These are phyloP conservation scores for Backusella tarrabulga DNA, from an alignment of 192 early-diverging fungal species.

Conservation along the genomic window DNA sequence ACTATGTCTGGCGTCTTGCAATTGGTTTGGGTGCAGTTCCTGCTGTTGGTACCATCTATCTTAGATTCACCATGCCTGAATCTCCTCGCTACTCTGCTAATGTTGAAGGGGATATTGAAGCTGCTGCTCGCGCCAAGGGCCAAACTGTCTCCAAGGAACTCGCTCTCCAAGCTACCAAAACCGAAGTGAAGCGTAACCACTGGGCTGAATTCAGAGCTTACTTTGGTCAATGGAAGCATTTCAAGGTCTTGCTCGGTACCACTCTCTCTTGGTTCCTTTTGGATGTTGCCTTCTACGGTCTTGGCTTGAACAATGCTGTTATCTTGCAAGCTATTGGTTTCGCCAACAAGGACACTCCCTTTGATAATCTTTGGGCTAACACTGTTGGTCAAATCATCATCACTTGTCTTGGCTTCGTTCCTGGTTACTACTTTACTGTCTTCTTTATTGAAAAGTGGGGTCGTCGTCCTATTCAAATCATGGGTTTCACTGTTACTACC, in stretches of 20 bases:
- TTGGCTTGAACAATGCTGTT: slow-evolving; percentile 64
- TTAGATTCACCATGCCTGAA: slow-evolving; percentile 86
- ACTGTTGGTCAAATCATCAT: slow-evolving; percentile 87
- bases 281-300: slow-evolving; percentile 75
- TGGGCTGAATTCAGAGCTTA: slow-evolving; percentile 59
- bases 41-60: slow-evolving; percentile 79
- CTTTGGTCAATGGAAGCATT: slow-evolving; percentile 77
- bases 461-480: slow-evolving; percentile 81
- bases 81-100: slow-evolving; percentile 82
- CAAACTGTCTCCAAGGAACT: neutral
- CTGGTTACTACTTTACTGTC: slow-evolving; percentile 88
- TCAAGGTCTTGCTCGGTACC: slow-evolving; percentile 74
- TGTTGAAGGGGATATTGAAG: slow-evolving; percentile 46
- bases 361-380: slow-evolving; percentile 54
- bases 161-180: slow-evolving; percentile 29
- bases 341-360: slow-evolving; percentile 33
- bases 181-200: slow-evolving; percentile 17
- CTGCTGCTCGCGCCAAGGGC: slow-evolving; percentile 40
- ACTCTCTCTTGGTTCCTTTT: slow-evolving; percentile 75
- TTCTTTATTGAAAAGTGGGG: slow-evolving; percentile 77
- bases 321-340: slow-evolving; percentile 74
- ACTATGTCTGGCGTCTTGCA: slow-evolving; percentile 89
- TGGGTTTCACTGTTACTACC: slow-evolving; percentile 75
- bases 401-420: slow-evolving; percentile 71
- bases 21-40: slow-evolving; percentile 82